phyloP scores from a whole-genome alignment of 1,284 basidiomycete genomes.

The Golubevia sp. region DNA sequence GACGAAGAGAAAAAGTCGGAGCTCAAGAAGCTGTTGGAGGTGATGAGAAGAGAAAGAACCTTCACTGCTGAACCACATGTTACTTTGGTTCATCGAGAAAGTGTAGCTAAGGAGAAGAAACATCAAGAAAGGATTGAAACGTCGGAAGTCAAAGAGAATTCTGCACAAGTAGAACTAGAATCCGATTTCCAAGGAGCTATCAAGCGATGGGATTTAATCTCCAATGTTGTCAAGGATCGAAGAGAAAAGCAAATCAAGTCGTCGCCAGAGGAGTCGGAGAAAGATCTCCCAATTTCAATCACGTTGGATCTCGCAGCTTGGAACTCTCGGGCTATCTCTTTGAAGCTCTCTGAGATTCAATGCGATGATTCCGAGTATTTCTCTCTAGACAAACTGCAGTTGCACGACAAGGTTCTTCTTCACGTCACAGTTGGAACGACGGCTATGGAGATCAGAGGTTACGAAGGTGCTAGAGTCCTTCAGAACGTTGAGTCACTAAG shows the following conservation, averaged over 20 bases:
- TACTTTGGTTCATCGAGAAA: slow-evolving; percentile 39
- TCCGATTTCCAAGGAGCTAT: slow-evolving; percentile 5
- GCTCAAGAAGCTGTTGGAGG: slow-evolving; percentile 11
- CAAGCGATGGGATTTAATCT: slow-evolving; percentile 7
- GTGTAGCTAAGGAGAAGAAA: slow-evolving; percentile 1
- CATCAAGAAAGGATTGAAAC: too few species aligned
- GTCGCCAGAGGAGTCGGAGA: neutral
- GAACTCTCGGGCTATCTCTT: slow-evolving; percentile 23
- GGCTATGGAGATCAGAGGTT: slow-evolving; percentile 19
- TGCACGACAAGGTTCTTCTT: slow-evolving; percentile 6
- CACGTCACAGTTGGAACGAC: slow-evolving; percentile 50
- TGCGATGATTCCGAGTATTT: slow-evolving; percentile 1
- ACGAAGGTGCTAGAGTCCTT: slow-evolving; percentile 34
- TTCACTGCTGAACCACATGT: slow-evolving; percentile 40
- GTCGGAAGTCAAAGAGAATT: neutral
- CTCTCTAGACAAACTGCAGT: slow-evolving; percentile 15
- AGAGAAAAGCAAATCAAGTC: neutral
- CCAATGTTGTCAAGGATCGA: neutral
- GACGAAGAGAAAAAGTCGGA: slow-evolving; percentile 14
- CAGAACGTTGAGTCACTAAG: slow-evolving; percentile 4
- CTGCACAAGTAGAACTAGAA: too few species aligned
- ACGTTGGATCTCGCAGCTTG: slow-evolving; percentile 10
- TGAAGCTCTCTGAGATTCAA: slow-evolving; percentile 1
- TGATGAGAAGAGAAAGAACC: slow-evolving; percentile 1
- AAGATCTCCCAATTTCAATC: slow-evolving; percentile 4